Conservation (phyloP, 1,284 basidiomycete species). For the Pulveroboletus ridleyi region DNA sequence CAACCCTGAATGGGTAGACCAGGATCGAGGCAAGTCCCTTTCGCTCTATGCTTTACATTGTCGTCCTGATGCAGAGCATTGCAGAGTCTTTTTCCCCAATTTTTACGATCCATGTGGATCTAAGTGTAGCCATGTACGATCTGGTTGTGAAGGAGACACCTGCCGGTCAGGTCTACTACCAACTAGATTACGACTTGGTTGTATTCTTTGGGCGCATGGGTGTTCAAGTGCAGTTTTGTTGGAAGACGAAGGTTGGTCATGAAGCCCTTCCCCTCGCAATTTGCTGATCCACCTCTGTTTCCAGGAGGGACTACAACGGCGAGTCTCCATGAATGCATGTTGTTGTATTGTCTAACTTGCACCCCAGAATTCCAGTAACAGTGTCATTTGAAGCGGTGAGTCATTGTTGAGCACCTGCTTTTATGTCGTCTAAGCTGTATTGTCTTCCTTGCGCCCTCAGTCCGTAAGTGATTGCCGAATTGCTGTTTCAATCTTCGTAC, state of each 20-base stretch:
- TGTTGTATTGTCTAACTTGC: no score
- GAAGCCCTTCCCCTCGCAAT: no score
- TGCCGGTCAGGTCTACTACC: slow-evolving; percentile 8
- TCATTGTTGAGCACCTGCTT: no score
- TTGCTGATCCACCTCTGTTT: no score
- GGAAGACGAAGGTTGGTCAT: not conserved
- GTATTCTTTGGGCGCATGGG: slow-evolving; percentile 9
- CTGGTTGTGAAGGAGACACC: not conserved
- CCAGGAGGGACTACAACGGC: no score
- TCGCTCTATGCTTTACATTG: not conserved
- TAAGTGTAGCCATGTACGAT: slow-evolving; percentile 8
- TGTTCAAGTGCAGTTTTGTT: slow-evolving; percentile 11
- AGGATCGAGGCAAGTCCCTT: slow-evolving; percentile 11
- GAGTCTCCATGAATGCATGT: no score
- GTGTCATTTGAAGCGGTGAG: not conserved
- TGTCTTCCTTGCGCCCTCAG: no score
- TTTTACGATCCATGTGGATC: slow-evolving; percentile 9
- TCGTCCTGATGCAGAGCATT: not conserved
- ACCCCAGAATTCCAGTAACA: no score
- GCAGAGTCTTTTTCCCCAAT: slow-evolving; percentile 8
- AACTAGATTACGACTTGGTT: slow-evolving; percentile 21
- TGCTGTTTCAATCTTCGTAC: no score
- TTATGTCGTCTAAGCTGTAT: no score
- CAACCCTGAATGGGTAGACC: slow-evolving; percentile 18
- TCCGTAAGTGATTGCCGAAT: no score